A percentile compares a stretch with the other conserved stretches of the same genome.
Conservation (phyloP, 306 rosid species). For the Dryas octopetala region DNA sequence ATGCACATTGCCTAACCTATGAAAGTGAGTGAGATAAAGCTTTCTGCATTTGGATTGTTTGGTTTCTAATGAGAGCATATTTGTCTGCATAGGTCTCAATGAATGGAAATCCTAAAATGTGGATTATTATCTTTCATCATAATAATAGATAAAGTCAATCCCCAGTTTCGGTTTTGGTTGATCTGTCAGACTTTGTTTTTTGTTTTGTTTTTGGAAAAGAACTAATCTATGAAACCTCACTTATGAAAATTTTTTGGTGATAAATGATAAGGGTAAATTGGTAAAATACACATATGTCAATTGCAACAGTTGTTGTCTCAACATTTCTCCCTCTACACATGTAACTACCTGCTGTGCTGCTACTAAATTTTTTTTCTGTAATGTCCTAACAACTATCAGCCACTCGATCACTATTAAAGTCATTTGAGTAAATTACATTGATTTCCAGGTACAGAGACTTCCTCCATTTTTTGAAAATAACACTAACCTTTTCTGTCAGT, state of each 20-base stretch:
- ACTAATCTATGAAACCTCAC: not conserved
- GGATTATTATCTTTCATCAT: not conserved
- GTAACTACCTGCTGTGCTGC: not conserved
- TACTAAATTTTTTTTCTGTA: too few relatives aligned
- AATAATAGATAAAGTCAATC: not conserved
- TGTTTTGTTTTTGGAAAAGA: not conserved
- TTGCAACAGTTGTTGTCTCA: not conserved
- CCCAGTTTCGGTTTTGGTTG: not conserved
- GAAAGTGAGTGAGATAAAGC: not conserved
- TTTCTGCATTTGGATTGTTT: slow-evolving; percentile 31
- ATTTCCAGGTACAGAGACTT: too few relatives aligned
- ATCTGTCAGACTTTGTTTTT: not conserved
- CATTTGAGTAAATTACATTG: too few relatives aligned
- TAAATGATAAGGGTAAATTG: not conserved
- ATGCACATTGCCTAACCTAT: not conserved
- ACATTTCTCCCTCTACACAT: not conserved
- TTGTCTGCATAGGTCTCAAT: slow-evolving; percentile 6
- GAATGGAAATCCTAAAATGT: not conserved
- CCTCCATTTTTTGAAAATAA: too few relatives aligned
- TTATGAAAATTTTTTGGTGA: not conserved
- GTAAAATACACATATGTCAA: not conserved
- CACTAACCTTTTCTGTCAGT: too few relatives aligned
- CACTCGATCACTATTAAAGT: too few relatives aligned
- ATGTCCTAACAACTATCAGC: too few relatives aligned
- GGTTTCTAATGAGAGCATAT: not conserved